phyloP scores from a whole-genome alignment of 1,284 basidiomycete genomes.

The Mycena citricolor region DNA sequence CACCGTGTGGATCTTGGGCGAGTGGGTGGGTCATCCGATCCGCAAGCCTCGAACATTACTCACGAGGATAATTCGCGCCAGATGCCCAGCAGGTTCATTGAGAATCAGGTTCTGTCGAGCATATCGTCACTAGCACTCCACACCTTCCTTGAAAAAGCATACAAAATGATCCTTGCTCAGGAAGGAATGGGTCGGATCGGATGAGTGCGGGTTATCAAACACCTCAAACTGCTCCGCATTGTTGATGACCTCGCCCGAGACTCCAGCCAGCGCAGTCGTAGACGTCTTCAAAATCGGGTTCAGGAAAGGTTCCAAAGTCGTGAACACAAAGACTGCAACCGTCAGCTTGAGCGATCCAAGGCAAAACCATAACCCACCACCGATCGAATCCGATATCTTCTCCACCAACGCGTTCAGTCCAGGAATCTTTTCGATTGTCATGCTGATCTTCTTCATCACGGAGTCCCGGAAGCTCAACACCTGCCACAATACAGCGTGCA shows the following conservation, averaged over 20 bases:
- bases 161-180: constrained; percentile 81
- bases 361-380: constrained; percentile 38
- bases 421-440: constrained; percentile 81
- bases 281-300: constrained; percentile 71
- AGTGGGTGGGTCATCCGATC: no score
- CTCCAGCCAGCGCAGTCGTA: constrained; percentile 56
- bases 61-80: constrained; percentile 72
- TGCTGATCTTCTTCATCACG: constrained; percentile 83
- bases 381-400: constrained; percentile 78
- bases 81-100: constrained; percentile 77
- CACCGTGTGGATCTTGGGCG: constrained; percentile 53
- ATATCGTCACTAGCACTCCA: constrained; percentile 3
- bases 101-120: constrained; percentile 61
- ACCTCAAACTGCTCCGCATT: constrained; percentile 81
- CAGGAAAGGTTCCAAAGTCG: constrained; percentile 80
- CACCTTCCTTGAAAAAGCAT: constrained; percentile 35
- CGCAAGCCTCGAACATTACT: constrained; percentile 30
- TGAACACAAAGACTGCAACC: constrained; percentile 72
- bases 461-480: constrained; percentile 85
- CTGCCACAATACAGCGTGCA: constrained; percentile 84
- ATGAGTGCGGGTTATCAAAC: constrained; percentile 79
- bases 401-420: constrained; percentile 73
- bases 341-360: constrained; percentile 1
- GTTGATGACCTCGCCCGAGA: constrained; percentile 78
- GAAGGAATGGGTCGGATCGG: constrained; percentile 85